These are phyloP conservation scores for Colletotrichum sp. DNA, from an alignment of 2,329 filamentous ascomycete genomes.

Conservation along the genomic window DNA sequence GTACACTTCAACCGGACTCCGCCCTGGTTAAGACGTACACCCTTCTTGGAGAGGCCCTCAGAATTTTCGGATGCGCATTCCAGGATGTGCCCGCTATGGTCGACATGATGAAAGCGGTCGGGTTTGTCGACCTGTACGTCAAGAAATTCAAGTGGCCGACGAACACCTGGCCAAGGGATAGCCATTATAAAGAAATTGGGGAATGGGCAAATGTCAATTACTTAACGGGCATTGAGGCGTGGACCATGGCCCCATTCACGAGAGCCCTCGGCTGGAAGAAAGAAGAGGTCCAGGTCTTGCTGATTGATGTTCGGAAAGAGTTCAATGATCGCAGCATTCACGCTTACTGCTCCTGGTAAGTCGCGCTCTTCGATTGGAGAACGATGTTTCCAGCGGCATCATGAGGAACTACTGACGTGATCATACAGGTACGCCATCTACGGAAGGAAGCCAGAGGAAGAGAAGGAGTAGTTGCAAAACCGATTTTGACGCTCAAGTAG, in stretches of 20 bases:
- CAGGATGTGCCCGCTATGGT: background rate
- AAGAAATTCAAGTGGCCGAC: background rate
- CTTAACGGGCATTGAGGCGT: background rate
- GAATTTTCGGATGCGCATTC: background rate
- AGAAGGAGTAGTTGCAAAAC: no score
- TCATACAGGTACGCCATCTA: background rate
- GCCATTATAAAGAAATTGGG: background rate
- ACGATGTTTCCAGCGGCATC: background rate
- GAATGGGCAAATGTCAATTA: background rate
- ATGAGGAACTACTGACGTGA: background rate
- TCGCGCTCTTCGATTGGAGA: background rate
- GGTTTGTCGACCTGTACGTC: background rate
- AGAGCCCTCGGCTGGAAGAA: background rate
- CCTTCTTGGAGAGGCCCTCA: background rate
- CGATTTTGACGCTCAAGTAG: no score
- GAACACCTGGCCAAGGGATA: background rate
- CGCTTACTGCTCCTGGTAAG: background rate
- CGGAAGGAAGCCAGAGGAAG: background rate
- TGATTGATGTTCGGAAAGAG: background rate
- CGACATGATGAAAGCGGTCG: background rate
- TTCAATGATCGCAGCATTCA: background rate
- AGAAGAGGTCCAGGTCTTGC: background rate
- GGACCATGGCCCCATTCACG: background rate
- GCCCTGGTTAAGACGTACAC: background rate
- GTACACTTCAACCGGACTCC: background rate